phyloP scores from a whole-genome alignment of 2,329 filamentous ascomycete genomes.

The Cryoendolithus antarcticus region DNA sequence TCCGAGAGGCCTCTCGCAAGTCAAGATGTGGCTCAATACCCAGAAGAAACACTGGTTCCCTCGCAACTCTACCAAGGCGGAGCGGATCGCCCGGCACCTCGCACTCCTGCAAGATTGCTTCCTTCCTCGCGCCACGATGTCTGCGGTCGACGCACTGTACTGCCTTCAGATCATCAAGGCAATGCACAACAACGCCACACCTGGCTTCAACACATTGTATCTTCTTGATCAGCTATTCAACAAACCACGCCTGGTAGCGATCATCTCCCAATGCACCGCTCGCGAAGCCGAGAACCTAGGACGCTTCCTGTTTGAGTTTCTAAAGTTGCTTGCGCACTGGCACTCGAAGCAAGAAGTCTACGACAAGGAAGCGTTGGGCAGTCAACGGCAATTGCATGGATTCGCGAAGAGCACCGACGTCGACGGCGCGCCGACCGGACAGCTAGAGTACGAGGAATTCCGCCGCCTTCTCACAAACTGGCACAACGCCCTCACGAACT shows the following conservation, averaged over 20 bases:
- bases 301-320: constrained; percentile 70
- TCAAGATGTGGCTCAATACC: constrained; percentile 56
- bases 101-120: constrained; percentile 81
- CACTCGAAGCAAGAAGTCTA: constrained; percentile 65
- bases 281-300: constrained; percentile 90
- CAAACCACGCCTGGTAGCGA: constrained; percentile 62
- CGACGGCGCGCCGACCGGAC: constrained; percentile 44
- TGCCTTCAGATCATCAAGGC: constrained; percentile 77
- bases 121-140: constrained; percentile 74
- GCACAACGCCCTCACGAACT: constrained; percentile 71
- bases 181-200: constrained; percentile 70
- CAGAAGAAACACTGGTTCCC: constrained; percentile 73
- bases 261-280: constrained; percentile 82
- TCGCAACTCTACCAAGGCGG: constrained; percentile 30
- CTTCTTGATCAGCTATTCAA: constrained; percentile 76
- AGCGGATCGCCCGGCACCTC: constrained; percentile 55
- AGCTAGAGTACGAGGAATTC: constrained; percentile 77
- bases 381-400: constrained; percentile 54
- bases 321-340: constrained; percentile 73
- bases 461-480: constrained; percentile 76
- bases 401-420: constrained; percentile 60
- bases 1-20: constrained; percentile 44
- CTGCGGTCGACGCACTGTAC: constrained; percentile 78
- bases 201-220: constrained; percentile 75
- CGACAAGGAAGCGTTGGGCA: constrained; percentile 67